Conservation (phyloP, 1,139 yeast genomes). For the Kazachstania sp. region DNA sequence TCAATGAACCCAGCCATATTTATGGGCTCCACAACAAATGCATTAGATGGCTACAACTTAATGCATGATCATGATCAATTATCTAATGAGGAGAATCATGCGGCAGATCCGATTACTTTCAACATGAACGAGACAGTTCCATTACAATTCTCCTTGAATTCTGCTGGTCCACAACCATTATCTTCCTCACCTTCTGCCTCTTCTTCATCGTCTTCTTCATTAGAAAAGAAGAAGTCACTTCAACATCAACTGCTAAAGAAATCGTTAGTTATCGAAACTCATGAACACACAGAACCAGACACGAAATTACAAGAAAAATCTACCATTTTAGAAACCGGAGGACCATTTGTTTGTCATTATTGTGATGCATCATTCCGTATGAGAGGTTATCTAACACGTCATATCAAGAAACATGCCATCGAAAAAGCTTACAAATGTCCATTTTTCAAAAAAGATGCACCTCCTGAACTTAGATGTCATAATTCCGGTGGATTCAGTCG, state of each 20-base stretch:
- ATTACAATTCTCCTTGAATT: constrained; percentile 4
- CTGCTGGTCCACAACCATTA: not conserved
- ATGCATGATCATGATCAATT: not conserved
- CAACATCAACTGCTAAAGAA: too few species aligned
- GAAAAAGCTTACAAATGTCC: constrained; percentile 89
- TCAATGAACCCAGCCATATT: not conserved
- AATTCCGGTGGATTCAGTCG: constrained; percentile 91
- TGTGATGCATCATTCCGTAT: constrained; percentile 78
- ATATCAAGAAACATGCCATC: constrained; percentile 79
- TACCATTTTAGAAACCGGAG: not conserved
- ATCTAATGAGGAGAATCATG: not conserved
- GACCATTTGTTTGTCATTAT: constrained; percentile 42
- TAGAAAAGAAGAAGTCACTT: not conserved
- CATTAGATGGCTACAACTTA: not conserved
- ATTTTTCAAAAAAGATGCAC: constrained; percentile 46
- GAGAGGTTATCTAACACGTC: constrained; percentile 87
- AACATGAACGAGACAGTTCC: constrained; percentile 2
- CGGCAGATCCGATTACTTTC: constrained; percentile 3
- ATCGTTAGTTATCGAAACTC: not conserved
- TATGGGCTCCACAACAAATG: not conserved
- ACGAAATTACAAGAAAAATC: not conserved
- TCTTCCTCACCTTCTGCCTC: not conserved
- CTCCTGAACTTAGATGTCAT: constrained; percentile 61
- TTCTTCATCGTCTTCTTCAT: constrained; percentile 1
- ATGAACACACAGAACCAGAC: not conserved